Evolutionary conservation across 2,329 filamentous ascomycete species (phyloP), one percentile per base, ranked within the genome.

Genomic region (Apiospora aurea): DNA sequence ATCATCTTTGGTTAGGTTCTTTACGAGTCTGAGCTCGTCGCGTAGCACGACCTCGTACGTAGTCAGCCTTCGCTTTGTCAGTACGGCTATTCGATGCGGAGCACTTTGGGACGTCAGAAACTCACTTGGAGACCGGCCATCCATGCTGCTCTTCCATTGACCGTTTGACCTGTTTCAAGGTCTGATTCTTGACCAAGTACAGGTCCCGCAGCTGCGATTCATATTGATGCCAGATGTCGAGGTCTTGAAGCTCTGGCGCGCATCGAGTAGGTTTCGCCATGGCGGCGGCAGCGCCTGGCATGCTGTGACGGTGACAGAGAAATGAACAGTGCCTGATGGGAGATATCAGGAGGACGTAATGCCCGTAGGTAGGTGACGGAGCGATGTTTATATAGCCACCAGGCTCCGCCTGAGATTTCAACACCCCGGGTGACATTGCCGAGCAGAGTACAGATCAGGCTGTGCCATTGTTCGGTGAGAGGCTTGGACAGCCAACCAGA

Each of bases 1-100:
- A 41, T 67, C 29, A 14, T 46, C 21, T 41, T 67, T 67, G 6
- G 5, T 67, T 11, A 67, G 64, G 10, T 67, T 46, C 7, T 67
- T 67, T 8, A 24, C 64, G 6, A 67, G 41, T 11, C 26, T 1
- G 1, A 67, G 34, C 43, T 44, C 64, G 4, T 67, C 67, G 8
- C 67, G 67, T 18, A 69, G 8, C n/a, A 69, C 67, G 6, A 47
- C 67, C n/a, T 69, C 67, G 14, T 51, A 51, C 3, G 43, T 51
- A n/a, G 4, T 13, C 14, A 10, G 24, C 14, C 67, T 51, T 34
- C 18, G 18, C 41, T 46, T 16, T 24, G 6, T 43, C 7, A 67
- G 64, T 26, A 7, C 6, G 11, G 18, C 1, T 8, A 18, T 11
- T 7, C 3, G 4, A 13, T 26, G 21, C 26, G 64, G 38, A 29